Conservation (phyloP, 768 basidiomycete genomes). For the Suillus clintonianus region DNA sequence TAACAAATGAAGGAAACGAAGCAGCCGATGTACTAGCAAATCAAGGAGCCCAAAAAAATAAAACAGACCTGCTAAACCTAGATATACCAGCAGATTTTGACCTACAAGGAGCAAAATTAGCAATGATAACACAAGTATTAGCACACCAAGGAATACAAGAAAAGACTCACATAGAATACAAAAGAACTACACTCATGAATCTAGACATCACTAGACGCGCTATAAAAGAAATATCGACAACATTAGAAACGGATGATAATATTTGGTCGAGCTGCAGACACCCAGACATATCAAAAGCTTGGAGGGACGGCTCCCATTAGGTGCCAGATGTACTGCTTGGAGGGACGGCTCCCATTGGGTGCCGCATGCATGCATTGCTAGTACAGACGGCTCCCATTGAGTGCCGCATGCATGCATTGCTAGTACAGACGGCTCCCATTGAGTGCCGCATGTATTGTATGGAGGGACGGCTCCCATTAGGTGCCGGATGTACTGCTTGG, state of each 20-base stretch:
- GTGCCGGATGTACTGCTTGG: too few species aligned
- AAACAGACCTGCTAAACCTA: conserved; percentile 1
- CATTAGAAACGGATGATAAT: conserved; percentile 3
- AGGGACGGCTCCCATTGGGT: too few species aligned
- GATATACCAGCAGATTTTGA: neutral
- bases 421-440: too few species aligned
- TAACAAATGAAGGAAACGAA: conserved; percentile 33
- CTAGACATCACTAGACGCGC: conserved; percentile 7
- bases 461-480: too few species aligned
- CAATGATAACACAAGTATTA: conserved; percentile 14
- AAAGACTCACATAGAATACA: neutral
- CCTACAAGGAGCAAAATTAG: conserved; percentile 17
- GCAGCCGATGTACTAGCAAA: conserved; percentile 24
- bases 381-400: too few species aligned
- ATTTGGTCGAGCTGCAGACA: conserved; percentile 9
- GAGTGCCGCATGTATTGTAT: too few species aligned
- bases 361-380: too few species aligned
- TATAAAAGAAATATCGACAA: neutral
- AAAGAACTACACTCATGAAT: conserved; percentile 4
- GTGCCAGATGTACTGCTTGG: too few species aligned
- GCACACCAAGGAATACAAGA: conserved; percentile 16
- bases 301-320: too few species aligned
- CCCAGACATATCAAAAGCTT: conserved; percentile 15
- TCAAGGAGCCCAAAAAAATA: conserved; percentile 12
- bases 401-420: too few species aligned